Conservation (phyloP, 306 rosid species). For the Gynostemma pentaphyllum region DNA sequence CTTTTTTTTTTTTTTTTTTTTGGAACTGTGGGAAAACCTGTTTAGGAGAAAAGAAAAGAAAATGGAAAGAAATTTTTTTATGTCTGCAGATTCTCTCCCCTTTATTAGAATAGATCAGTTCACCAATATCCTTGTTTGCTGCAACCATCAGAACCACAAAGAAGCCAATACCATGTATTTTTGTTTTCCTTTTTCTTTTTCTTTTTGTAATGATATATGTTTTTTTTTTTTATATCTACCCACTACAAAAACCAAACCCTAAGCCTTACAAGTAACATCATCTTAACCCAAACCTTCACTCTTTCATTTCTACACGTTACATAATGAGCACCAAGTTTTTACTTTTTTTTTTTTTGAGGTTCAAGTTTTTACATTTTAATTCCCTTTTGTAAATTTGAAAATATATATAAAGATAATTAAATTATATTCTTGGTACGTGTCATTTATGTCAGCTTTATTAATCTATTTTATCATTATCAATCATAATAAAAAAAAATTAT, state of each 20-base stretch:
- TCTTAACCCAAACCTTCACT: background rate
- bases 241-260: slow-evolving; percentile 9
- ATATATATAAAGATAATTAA: too few relatives aligned
- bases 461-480: too few relatives aligned
- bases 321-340: background rate
- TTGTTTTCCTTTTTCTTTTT: background rate
- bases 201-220: background rate
- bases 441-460: too few relatives aligned
- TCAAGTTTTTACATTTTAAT: background rate
- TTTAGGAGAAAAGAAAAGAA: background rate
- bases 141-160: background rate
- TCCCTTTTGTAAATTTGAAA: too few relatives aligned
- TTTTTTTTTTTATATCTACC: background rate
- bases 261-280: slow-evolving; percentile 3
- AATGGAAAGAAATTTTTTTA: background rate
- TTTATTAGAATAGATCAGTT: background rate
- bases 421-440: too few relatives aligned
- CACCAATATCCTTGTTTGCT: background rate
- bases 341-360: background rate
- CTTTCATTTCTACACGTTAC: background rate
- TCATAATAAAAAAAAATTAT: too few relatives aligned
- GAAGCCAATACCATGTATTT: background rate
- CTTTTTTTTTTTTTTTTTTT: too few relatives aligned
- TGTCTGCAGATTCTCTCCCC: background rate
- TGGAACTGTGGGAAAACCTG: too few relatives aligned